phyloP scores from a whole-genome alignment of 495 filamentous ascomycete genomes.

The Elasticomyces elasticus region DNA sequence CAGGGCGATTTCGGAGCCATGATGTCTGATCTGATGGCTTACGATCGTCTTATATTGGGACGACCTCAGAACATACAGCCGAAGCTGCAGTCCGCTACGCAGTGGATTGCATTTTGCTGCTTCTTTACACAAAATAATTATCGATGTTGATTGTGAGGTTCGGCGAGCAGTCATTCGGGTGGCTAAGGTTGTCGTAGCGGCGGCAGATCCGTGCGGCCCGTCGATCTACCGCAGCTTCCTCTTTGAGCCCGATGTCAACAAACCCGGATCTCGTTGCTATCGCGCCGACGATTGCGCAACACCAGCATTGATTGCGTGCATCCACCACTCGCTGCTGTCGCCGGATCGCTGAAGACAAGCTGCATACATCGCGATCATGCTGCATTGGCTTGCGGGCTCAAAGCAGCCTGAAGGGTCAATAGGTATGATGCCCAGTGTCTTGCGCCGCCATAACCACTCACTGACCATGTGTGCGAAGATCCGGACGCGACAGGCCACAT shows the following conservation, averaged over 20 bases:
- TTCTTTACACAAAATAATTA: too few relatives aligned
- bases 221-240: background rate
- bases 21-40: constrained; percentile 17
- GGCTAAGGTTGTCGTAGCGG: background rate
- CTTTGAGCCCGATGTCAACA: background rate
- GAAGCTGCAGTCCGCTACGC: constrained; percentile 34
- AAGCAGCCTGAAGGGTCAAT: constrained; percentile 13
- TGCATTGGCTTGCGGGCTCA: constrained; percentile 32
- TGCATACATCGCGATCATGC: constrained; percentile 16
- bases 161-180: background rate
- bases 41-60: constrained; percentile 18
- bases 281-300: background rate
- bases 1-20: constrained; percentile 33
- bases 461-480: constrained; percentile 14
- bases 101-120: constrained; percentile 18
- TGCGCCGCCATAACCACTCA: background rate
- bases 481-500: constrained; percentile 16
- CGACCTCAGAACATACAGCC: constrained; percentile 31
- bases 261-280: too few relatives aligned
- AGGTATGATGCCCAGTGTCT: background rate
- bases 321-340: background rate
- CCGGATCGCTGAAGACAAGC: background rate
- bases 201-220: background rate
- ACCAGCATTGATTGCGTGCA: background rate
- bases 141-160: background rate